Base-by-base conservation (phyloP, 345 rosid genomes). In the Euclidium syriacum region DNA sequence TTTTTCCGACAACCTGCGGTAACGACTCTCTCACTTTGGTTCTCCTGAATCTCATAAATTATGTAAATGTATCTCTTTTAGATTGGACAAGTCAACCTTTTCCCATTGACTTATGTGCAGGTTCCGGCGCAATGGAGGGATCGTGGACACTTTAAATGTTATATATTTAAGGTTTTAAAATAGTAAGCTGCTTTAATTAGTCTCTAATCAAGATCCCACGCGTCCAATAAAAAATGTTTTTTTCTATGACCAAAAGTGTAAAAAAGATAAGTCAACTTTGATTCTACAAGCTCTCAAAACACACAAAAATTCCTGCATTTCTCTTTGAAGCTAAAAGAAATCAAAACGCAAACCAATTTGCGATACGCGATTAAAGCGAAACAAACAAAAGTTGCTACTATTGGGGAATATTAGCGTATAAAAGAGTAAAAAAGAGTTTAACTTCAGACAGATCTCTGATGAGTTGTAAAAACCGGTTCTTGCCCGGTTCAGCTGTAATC, bases 361-460 rank as follows among this genome's bases (percentile, higher is more conserved):
- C 34, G 24, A 29, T 42, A 8, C 19, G 25, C 42, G 26, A 10
- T 20, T 20, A 38, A 62, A 19, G 16, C 11, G 15, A 36, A 39
- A 40, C 22, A 50, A 49, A 41, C 26, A 42, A 47, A 49, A 14
- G 59, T 26, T 42, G 61, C 68, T 70, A 70, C 68, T 70, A 70
- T 17, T 62, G 69, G 4, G 52, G 80, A 79, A 85, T 74, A 68
- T 74, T 84, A 6, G 99, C 73, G 35, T 94, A 87, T 18, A 90
- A 77, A 65, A 84, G 88, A 34, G 95, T 83, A 74, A 85, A 90
- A 85, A 94, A 94, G 51, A 84, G 73, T 64, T 86, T 81, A 16
- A 90, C 90, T 64, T 90, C 87, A 4, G 85, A 81, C 47, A 87
- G 38, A 59, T 39, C 71, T 43, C 70, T 68, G 50, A 90, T 81